Base-by-base conservation (phyloP, 441 rosid species). In the Pelargonium australe region DNA sequence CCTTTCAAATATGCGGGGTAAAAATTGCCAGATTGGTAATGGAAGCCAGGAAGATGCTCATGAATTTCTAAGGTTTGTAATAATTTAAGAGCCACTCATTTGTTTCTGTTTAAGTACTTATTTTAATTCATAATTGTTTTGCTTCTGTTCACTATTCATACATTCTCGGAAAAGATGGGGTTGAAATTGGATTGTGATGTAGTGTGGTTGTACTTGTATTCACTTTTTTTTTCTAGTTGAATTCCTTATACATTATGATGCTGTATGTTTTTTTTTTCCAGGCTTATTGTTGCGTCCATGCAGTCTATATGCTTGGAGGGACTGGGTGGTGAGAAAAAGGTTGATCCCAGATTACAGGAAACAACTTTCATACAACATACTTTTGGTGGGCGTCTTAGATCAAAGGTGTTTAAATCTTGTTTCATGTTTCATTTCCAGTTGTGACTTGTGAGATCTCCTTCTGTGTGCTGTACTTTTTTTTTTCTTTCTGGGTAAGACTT, bases 41-140 rank as follows among this genome's bases (percentile, higher is more conserved):
- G 95, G 95, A 69, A 91, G 90, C 76, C 95, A 89, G 76, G 95
- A 91, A 86, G 97, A 91, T 81, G 97, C 97, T 44, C 97, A 91
- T 71, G 97, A 91, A 68, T 91, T 89, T 83, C 76, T 89, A 82
- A 89, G 97, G 97, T 91, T 51, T 53, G 44, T 17, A 40, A 65
- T 19, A 16, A 47, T 73, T 57, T 67, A 13, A 41, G 65, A 20
- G 63, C 58, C 49, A 67, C 14, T 72, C 31, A 23, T 14, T 72
- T 75, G 6, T 67, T 63, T 17, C 13, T 23, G 60, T 55, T 45
- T 45, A 63, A 34, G 70, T 65, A 2, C 41, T 34, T 11, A 13
- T 68, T 65, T 65, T 19, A 4, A 5, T 34, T 34, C 40, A 34
- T 65, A 7, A 31, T 67, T 7, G 11, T 64, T 74, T 41, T 4